Percentiles rank a stretch among this genome's conserved stretches.
Conservation (phyloP, 1,284 basidiomycete genomes). For the Erythrobasidium hasegawianum region DNA sequence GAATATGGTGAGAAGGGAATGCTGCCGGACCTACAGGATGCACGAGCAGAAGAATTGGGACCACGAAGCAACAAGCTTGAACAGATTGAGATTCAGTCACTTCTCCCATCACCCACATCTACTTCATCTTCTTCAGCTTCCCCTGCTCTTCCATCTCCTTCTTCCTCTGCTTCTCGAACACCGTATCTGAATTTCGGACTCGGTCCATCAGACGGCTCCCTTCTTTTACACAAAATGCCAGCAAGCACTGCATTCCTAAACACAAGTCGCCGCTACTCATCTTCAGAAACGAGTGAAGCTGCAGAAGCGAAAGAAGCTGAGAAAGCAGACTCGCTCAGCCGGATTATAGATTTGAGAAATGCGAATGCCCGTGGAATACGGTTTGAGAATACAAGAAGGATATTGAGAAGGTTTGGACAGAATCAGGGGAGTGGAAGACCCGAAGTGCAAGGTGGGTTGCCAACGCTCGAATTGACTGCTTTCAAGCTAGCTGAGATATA, state of each 20-base stretch:
- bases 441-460: slow-evolving; percentile 75
- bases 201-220: slow-evolving; percentile 52
- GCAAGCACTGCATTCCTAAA: slow-evolving; percentile 35
- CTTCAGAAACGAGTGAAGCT: slow-evolving; percentile 35
- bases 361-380: slow-evolving; percentile 80
- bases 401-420: slow-evolving; percentile 69
- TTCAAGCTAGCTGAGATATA: too few species aligned
- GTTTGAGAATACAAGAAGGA: slow-evolving; percentile 76
- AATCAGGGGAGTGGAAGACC: slow-evolving; percentile 74
- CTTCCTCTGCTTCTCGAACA: too few species aligned
- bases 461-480: too few species aligned
- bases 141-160: slow-evolving; percentile 43
- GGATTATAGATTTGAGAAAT: slow-evolving; percentile 77
- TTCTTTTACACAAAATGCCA: slow-evolving; percentile 63
- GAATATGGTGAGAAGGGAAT: slow-evolving; percentile 20
- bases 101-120: too few species aligned
- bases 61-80: slow-evolving; percentile 3
- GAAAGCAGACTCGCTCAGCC: slow-evolving; percentile 65
- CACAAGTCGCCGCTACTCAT: slow-evolving; percentile 44
- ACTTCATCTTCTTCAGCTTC: neutral
- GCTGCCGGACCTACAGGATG: slow-evolving; percentile 1
- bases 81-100: neutral
- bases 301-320: slow-evolving; percentile 53
- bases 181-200: slow-evolving; percentile 62
- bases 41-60: slow-evolving; percentile 6